Base-by-base conservation (phyloP, 768 basidiomycete species). In the Suillus placidus region DNA sequence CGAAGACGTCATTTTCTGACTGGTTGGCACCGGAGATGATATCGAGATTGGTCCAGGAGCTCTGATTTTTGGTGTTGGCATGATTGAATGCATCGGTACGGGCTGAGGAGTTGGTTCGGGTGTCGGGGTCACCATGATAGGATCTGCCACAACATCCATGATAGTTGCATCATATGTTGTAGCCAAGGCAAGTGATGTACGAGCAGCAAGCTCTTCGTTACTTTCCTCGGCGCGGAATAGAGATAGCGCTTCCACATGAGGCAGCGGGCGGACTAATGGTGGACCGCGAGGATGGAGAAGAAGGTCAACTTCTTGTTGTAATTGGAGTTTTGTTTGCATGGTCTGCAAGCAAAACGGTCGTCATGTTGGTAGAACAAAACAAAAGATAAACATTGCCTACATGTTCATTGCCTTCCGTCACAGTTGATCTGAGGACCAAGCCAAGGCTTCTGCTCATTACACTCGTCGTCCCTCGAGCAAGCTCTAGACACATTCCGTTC, bases 201-300 rank as follows among this genome's bases (percentile, higher is more conserved):
- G 83, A 12, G 76, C 72, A 45, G 81, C 82, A 4, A 66, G 71
- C 76, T 94, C 92, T 71, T 92, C 90, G 23, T 81, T 79, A 37
- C 85, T 82, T 71, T 91, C 90, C 68, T 93, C 90, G 2, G 79
- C 77, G 34, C 81, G 83, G 68, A 87, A 87, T 35, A 93, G 80
- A 14, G 88, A 83, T 18, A 93, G 72, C 1, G 82, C 75, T 67
- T 90, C 90, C 13, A 90, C 72, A 37, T 84, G 80, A 18, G 92
- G 91, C 64, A 91, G 74, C 4, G 89, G 82, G 54, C 89, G 87
- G 62, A 93, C 80, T 14, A 92, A 76, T 9, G 93, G 90, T 10
- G 94, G 94, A 6, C 91, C 81, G 26, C 92, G 88, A 55, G 93
- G 93, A 70, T 95, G 94, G 13, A 95, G 72, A 30, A 94, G 77